Conservation (phyloP, 352 stramenopile species). For the Phytopythium litorale region DNA sequence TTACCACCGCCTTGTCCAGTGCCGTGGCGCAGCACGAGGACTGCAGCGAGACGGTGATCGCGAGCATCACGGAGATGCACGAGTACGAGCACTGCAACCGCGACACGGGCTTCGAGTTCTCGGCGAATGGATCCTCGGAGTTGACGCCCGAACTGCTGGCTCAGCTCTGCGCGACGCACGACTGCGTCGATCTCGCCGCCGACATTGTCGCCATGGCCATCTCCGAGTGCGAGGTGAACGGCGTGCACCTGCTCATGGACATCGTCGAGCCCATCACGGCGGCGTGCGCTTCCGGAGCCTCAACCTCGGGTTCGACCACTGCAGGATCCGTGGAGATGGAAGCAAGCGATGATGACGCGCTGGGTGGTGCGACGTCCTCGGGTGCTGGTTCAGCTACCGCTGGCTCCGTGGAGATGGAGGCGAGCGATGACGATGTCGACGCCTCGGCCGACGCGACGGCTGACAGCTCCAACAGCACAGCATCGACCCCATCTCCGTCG, state of each 20-base stretch:
- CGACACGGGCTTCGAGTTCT: background rate
- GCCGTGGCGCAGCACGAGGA: background rate
- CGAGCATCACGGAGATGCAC: background rate
- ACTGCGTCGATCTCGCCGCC: slow-evolving; percentile 9
- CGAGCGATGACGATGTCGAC: slow-evolving; percentile 5
- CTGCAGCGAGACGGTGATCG: slow-evolving; percentile 1
- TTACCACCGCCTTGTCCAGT: background rate
- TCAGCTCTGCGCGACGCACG: slow-evolving; percentile 11
- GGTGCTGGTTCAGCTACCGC: background rate
- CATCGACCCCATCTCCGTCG: background rate
- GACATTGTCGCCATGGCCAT: slow-evolving; percentile 3
- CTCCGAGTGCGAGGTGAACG: slow-evolving; percentile 15
- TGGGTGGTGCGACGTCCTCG: background rate
- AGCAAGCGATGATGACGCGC: slow-evolving; percentile 3
- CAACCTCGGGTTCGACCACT: background rate
- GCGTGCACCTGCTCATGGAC: slow-evolving; percentile 6
- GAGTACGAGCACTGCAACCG: slow-evolving; percentile 2
- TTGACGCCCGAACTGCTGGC: slow-evolving; percentile 1
- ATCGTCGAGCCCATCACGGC: slow-evolving; percentile 13
- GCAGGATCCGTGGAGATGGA: background rate
- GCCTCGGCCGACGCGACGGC: background rate
- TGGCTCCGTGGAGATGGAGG: slow-evolving; percentile 1
- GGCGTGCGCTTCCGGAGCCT: slow-evolving; percentile 7
- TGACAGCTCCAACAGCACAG: slow-evolving; percentile 2
- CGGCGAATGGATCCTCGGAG: background rate